Evolutionary conservation across 495 filamentous ascomycete genomes (phyloP).

Genomic region (Aspergillus haitiensis): DNA sequence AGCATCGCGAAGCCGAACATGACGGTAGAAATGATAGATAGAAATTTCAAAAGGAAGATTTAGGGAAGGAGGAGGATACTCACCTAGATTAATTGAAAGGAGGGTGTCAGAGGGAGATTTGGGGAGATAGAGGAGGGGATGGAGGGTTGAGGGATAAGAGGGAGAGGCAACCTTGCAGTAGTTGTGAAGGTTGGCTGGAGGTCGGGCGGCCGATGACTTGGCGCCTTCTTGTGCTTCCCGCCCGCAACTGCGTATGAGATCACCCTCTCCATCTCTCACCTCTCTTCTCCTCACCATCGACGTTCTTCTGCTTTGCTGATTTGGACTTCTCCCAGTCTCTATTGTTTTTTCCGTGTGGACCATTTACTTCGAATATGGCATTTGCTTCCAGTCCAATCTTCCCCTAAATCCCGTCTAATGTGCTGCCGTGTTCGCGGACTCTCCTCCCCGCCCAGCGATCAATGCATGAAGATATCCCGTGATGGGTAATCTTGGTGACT

Average conservation of each 20-base stretch:
- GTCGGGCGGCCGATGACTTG: conserved; percentile 24
- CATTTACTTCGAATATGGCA: conserved; percentile 16
- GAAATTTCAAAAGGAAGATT: conserved; percentile 4
- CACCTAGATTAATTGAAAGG: conserved; percentile 10
- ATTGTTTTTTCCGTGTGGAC: no score
- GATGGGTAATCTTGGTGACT: conserved; percentile 76
- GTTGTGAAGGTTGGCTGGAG: conserved; percentile 15
- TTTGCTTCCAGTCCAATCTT: conserved; percentile 17
- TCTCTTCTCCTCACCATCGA: conserved; percentile 13
- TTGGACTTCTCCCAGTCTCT: background rate
- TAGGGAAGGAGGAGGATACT: background rate
- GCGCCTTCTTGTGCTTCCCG: conserved; percentile 28
- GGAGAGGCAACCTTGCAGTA: conserved; percentile 19
- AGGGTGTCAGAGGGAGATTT: conserved; percentile 18
- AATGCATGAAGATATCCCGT: conserved; percentile 36
- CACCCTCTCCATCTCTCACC: conserved; percentile 18
- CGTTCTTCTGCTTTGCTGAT: conserved; percentile 9
- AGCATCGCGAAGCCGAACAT: conserved; percentile 9
- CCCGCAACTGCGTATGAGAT: conserved; percentile 22
- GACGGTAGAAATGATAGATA: conserved; percentile 8
- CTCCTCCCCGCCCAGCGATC: conserved; percentile 25
- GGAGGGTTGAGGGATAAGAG: conserved; percentile 4
- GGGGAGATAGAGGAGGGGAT: background rate
- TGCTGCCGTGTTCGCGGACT: conserved; percentile 19
- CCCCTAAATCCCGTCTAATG: conserved; percentile 22